These are phyloP conservation scores for Debaryomyces robertsiae DNA, from an alignment of 1,139 yeast genomes.

Conservation along the genomic window DNA sequence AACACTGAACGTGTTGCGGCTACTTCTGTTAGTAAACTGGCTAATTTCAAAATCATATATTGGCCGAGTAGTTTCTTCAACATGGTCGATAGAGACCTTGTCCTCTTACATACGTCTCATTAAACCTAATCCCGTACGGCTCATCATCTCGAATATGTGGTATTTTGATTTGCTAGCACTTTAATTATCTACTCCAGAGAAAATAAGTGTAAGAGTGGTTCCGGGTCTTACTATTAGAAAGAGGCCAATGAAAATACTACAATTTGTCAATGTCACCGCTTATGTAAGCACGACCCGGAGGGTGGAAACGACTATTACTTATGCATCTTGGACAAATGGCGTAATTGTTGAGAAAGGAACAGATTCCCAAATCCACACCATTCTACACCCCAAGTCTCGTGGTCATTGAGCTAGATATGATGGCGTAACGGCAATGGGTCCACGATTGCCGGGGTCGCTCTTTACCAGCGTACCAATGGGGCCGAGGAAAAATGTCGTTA, in stretches of 20 bases:
- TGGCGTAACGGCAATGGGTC: not conserved
- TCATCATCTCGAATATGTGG: slow-evolving; percentile 16
- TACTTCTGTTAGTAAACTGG: slow-evolving; percentile 8
- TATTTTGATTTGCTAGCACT: not conserved
- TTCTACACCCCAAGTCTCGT: not conserved
- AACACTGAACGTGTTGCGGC: slow-evolving; percentile 16
- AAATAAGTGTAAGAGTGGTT: too few species aligned
- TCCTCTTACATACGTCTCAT: slow-evolving; percentile 20
- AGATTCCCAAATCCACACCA: not conserved
- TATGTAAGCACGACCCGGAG: slow-evolving; percentile 1
- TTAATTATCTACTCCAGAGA: not conserved
- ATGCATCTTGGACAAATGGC: too few species aligned
- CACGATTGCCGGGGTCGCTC: slow-evolving; percentile 1
- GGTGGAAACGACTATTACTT: not conserved
- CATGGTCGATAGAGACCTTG: too few species aligned
- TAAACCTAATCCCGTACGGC: slow-evolving; percentile 28
- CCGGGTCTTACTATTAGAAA: slow-evolving; percentile 4
- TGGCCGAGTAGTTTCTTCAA: too few species aligned
- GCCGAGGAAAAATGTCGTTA: slow-evolving; percentile 1
- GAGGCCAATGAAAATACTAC: slow-evolving; percentile 5
- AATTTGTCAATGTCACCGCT: slow-evolving; percentile 5
- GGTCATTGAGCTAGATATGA: not conserved
- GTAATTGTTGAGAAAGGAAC: too few species aligned
- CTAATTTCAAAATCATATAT: not conserved
- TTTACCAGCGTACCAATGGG: too few species aligned